Conservation (phyloP, 768 basidiomycete species). For the Cyathus striatus region DNA sequence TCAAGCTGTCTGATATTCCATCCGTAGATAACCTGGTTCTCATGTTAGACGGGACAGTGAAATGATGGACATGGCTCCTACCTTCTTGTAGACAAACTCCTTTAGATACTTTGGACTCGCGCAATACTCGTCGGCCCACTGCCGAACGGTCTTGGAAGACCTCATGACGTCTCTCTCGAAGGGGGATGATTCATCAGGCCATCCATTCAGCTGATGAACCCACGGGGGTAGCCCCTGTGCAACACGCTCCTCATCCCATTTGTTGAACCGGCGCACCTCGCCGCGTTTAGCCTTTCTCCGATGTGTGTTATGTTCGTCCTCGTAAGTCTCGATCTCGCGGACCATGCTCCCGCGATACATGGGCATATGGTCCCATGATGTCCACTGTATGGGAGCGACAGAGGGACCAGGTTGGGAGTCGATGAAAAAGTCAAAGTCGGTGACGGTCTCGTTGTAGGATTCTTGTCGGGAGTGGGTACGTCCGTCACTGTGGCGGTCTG, state of each 20-base stretch:
- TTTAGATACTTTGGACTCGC: constrained; percentile 65
- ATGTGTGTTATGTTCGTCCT: constrained; percentile 12
- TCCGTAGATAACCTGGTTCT: constrained; percentile 33
- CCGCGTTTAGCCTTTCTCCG: constrained; percentile 32
- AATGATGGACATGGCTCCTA: constrained; percentile 13
- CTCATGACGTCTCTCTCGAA: constrained; percentile 25
- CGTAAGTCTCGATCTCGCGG: constrained; percentile 41
- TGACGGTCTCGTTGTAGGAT: constrained; percentile 50
- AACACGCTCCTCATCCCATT: constrained; percentile 38
- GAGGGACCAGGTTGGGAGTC: constrained; percentile 34
- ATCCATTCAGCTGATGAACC: constrained; percentile 18
- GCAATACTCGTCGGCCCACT: constrained; percentile 86
- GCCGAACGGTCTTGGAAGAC: constrained; percentile 58
- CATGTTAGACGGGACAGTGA: background rate
- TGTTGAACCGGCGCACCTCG: constrained; percentile 37
- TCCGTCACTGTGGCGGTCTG: constrained; percentile 26
- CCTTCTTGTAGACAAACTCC: constrained; percentile 75
- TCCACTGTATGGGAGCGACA: constrained; percentile 45
- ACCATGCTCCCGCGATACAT: constrained; percentile 63
- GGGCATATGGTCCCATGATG: constrained; percentile 56
- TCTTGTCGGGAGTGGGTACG: constrained; percentile 33
- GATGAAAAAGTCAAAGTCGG: constrained; percentile 69
- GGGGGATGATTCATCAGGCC: constrained; percentile 4
- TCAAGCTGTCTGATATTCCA: constrained; percentile 43
- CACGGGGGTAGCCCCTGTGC: constrained; percentile 48